Percentiles rank a stretch among this genome's conserved stretches.
Evolutionary conservation across 1,284 basidiomycete species (phyloP).

Genomic region (Puccinia coronata): DNA sequence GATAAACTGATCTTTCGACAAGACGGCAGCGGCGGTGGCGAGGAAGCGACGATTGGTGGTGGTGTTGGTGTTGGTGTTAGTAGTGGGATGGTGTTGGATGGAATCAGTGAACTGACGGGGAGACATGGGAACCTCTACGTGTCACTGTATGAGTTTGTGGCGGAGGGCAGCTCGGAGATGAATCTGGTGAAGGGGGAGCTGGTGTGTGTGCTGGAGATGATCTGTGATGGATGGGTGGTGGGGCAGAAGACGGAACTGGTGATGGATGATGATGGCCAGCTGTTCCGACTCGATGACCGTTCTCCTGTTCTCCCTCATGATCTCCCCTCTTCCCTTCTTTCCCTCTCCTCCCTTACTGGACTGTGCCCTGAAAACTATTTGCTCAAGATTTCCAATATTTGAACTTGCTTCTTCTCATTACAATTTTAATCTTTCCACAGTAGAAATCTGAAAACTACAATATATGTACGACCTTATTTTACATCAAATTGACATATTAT

Average conservation of each 20-base stretch:
- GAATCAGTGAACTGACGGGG: not conserved
- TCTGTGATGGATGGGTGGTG: conserved; percentile 49
- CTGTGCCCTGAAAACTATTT: conserved; percentile 29
- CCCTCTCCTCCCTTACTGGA: not conserved
- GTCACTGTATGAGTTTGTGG: conserved; percentile 33
- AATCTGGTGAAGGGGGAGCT: conserved; percentile 35
- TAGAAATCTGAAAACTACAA: too few relatives aligned
- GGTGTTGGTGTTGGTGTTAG: too few relatives aligned
- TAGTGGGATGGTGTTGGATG: not conserved
- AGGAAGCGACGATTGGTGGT: too few relatives aligned
- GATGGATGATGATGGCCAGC: conserved; percentile 32
- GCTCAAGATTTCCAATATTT: conserved; percentile 11
- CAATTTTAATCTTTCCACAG: not conserved
- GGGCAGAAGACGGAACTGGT: conserved; percentile 12
- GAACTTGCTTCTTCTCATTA: not conserved
- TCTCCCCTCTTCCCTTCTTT: not conserved
- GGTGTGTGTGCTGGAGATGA: conserved; percentile 26
- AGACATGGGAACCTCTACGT: conserved; percentile 26
- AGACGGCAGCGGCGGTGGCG: too few relatives aligned
- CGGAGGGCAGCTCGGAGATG: conserved; percentile 40
- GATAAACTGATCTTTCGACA: conserved; percentile 16
- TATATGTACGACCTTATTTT: too few relatives aligned
- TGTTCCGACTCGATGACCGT: not conserved
- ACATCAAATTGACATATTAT: too few relatives aligned
- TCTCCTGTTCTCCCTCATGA: not conserved